phyloP scores from a whole-genome alignment of 352 stramenopile genomes.

The Globisporangium lucens region DNA sequence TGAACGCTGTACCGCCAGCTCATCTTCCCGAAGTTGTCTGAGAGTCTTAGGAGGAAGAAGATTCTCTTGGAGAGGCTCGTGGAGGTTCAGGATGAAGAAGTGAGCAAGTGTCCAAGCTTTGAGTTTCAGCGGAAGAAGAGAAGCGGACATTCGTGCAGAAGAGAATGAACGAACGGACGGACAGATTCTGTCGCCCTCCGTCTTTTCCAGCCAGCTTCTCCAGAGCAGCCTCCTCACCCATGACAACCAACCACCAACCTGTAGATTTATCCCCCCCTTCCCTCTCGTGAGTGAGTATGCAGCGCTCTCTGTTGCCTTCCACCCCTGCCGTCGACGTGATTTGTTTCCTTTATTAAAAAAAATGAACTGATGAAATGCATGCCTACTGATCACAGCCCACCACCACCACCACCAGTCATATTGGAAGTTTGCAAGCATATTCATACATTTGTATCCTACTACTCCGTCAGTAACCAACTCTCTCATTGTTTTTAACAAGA shows the following conservation, averaged over 20 bases:
- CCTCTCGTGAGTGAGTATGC: not conserved
- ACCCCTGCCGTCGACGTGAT: slow-evolving; percentile 2
- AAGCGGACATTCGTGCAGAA: not conserved
- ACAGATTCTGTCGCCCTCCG: not conserved
- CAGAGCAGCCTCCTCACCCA: not conserved
- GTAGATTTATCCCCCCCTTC: slow-evolving; percentile 11
- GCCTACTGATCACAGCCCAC: not conserved
- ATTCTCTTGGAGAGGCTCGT: not conserved
- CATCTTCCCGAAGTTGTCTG: slow-evolving; percentile 66
- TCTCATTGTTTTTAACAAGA: not conserved
- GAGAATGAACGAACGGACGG: not conserved
- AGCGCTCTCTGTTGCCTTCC: not conserved
- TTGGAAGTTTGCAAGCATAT: not conserved
- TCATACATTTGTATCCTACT: not conserved
- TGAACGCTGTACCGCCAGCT: slow-evolving; percentile 76
- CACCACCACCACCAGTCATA: not conserved
- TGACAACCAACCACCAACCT: slow-evolving; percentile 1
- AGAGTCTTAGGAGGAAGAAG: not conserved
- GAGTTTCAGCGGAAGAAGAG: slow-evolving; percentile 3
- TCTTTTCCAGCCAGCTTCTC: not conserved
- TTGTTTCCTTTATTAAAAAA: slow-evolving; percentile 7
- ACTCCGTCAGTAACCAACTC: too few species aligned
- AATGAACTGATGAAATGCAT: slow-evolving; percentile 12
- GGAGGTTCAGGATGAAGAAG: not conserved
- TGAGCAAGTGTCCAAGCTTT: not conserved